Percentiles rank a stretch among this genome's conserved stretches.
phyloP scores from a whole-genome alignment of 2,329 filamentous ascomycete species.

The Geoglossum cookeanum region DNA sequence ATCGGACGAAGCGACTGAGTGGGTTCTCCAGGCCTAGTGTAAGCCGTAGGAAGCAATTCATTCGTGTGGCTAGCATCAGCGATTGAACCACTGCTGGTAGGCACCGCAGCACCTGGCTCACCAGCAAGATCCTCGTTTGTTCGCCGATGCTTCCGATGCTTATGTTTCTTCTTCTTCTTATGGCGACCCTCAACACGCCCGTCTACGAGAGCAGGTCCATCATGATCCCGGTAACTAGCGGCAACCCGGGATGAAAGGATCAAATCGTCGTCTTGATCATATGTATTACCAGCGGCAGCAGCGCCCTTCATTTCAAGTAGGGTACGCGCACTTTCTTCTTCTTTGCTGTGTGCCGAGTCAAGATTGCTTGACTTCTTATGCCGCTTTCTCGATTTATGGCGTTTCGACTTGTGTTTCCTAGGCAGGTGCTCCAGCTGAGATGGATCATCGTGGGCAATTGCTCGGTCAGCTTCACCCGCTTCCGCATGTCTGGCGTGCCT shows the following conservation, averaged over 20 bases:
- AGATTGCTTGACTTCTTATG: not conserved
- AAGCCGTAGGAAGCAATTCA: not conserved
- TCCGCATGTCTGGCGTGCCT: not conserved
- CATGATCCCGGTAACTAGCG: too few species aligned
- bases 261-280: not conserved
- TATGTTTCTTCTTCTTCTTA: not conserved
- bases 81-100: not conserved
- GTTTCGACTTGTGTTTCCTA: not conserved
- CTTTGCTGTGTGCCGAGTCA: conserved; percentile 1
- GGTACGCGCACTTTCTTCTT: conserved; percentile 2
- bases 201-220: not conserved
- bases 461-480: not conserved
- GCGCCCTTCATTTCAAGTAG: conserved; percentile 3
- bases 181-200: not conserved
- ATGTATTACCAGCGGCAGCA: not conserved
- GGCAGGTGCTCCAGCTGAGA: not conserved
- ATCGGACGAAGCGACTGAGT: not conserved
- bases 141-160: not conserved
- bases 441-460: not conserved
- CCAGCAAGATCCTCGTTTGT: not conserved
- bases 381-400: not conserved
- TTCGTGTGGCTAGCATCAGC: not conserved
- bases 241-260: not conserved
- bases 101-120: not conserved
- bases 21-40: not conserved